A percentile compares a stretch with the other conserved stretches of the same genome.
phyloP scores from a whole-genome alignment of 2,329 filamentous ascomycete genomes.

The Madurella fahalii region DNA sequence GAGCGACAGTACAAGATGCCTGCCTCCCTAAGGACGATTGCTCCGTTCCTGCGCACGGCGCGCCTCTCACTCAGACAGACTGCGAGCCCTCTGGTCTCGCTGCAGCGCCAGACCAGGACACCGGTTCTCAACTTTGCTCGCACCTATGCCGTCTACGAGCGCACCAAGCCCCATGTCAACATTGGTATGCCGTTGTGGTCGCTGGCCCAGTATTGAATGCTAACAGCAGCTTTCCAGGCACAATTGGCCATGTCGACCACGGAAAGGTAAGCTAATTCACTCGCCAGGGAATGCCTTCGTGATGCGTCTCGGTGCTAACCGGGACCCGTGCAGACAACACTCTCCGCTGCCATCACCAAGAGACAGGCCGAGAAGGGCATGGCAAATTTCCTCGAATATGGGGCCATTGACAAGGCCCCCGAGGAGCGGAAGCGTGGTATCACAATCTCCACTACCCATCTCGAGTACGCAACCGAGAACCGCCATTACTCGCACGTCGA shows the following conservation, averaged over 20 bases:
- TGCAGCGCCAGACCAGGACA: slow-evolving; percentile 66
- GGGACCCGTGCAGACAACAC: slow-evolving; percentile 68
- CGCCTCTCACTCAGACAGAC: slow-evolving; percentile 64
- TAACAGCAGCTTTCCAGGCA: slow-evolving; percentile 54
- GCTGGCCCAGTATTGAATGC: slow-evolving; percentile 11
- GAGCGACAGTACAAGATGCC: slow-evolving; percentile 59
- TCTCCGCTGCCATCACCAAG: slow-evolving; percentile 98
- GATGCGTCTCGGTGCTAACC: slow-evolving; percentile 10
- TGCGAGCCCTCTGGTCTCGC: slow-evolving; percentile 66
- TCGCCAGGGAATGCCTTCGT: background rate
- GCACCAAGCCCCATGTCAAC: slow-evolving; percentile 96
- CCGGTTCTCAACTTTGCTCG: slow-evolving; percentile 63
- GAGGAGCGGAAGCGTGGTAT: slow-evolving; percentile 99
- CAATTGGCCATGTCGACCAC: slow-evolving; percentile 99
- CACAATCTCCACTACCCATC: slow-evolving; percentile 96
- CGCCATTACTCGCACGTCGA: slow-evolving; percentile 99
- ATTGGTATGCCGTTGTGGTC: slow-evolving; percentile 60
- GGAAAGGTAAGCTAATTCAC: slow-evolving; percentile 68
- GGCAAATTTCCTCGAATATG: slow-evolving; percentile 95
- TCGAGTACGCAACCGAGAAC: slow-evolving; percentile 92
- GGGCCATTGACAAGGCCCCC: slow-evolving; percentile 96
- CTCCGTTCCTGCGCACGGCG: slow-evolving; percentile 77
- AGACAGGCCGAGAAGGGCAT: slow-evolving; percentile 91
- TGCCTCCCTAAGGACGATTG: slow-evolving; percentile 70
- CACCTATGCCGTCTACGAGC: slow-evolving; percentile 70